A percentile compares a stretch with the other conserved stretches of the same genome.
These are phyloP conservation scores for Cladosporium sp. DNA, from an alignment of 2,329 filamentous ascomycete species.

Conservation along the genomic window DNA sequence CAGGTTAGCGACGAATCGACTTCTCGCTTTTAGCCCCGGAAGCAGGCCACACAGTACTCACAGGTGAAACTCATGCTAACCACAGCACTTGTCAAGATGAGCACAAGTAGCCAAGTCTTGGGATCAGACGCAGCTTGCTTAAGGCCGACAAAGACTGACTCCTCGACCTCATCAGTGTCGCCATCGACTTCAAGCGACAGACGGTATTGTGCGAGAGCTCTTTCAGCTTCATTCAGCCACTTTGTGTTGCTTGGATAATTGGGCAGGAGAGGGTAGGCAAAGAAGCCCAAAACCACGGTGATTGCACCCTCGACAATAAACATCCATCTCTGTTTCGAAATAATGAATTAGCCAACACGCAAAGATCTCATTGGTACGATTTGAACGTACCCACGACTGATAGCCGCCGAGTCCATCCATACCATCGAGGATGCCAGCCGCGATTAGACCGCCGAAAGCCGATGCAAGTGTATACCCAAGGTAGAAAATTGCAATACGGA, in stretches of 20 bases:
- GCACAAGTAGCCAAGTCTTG: slow-evolving; percentile 17
- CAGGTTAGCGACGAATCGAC: background rate
- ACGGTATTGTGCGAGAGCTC: slow-evolving; percentile 6
- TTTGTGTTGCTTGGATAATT: slow-evolving; percentile 58
- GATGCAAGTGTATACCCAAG: slow-evolving; percentile 9
- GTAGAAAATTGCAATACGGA: slow-evolving; percentile 10
- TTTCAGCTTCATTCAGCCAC: slow-evolving; percentile 51
- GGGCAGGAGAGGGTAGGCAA: slow-evolving; percentile 62
- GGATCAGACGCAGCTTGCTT: slow-evolving; percentile 17
- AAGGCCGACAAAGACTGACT: slow-evolving; percentile 35
- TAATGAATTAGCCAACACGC: background rate
- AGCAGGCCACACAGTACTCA: background rate
- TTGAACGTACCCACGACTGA: slow-evolving; percentile 1
- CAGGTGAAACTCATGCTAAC: slow-evolving; percentile 15
- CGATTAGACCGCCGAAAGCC: slow-evolving; percentile 16
- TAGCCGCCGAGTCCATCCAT: slow-evolving; percentile 14
- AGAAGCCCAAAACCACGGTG: slow-evolving; percentile 62
- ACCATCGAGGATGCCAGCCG: slow-evolving; percentile 13
- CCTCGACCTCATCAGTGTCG: slow-evolving; percentile 43
- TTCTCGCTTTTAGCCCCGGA: no score
- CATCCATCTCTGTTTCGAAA: background rate
- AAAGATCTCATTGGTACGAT: background rate
- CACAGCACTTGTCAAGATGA: slow-evolving; percentile 13
- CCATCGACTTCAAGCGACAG: slow-evolving; percentile 50
- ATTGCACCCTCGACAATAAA: slow-evolving; percentile 16